phyloP scores from a whole-genome alignment of 2,329 filamentous ascomycete species.

The Chaetomiaceae sp. region DNA sequence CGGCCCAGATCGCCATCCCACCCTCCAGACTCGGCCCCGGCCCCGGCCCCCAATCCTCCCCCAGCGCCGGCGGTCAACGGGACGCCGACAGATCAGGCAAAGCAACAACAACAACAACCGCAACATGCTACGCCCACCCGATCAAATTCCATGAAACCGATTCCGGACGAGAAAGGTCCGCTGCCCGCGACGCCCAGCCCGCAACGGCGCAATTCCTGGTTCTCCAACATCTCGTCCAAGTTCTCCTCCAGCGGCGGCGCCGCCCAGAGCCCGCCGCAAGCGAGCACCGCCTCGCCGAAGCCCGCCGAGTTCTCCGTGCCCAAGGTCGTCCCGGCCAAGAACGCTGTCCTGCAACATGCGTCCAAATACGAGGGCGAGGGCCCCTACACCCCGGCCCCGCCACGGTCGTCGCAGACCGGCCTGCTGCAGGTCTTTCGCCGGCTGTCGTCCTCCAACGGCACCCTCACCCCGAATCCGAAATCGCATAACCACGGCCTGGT shows the following conservation, averaged over 20 bases:
- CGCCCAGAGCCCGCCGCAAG: conserved; percentile 29
- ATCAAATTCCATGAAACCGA: conserved; percentile 28
- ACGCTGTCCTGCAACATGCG: conserved; percentile 54
- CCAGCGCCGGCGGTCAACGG: conserved; percentile 9
- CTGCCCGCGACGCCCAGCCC: conserved; percentile 32
- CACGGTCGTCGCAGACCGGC: conserved; percentile 60
- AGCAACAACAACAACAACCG: too few relatives aligned
- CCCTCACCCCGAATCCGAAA: conserved; percentile 40
- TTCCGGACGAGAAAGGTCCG: conserved; percentile 30
- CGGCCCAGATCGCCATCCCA: conserved; percentile 27
- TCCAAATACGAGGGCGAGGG: conserved; percentile 51
- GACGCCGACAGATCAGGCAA: conserved; percentile 7
- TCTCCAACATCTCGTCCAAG: conserved; percentile 86
- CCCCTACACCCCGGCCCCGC: conserved; percentile 69
- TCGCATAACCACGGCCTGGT: conserved; percentile 62
- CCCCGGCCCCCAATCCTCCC: conserved; percentile 1
- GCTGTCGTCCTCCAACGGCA: conserved; percentile 61
- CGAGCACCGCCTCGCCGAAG: conserved; percentile 31
- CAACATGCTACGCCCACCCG: conserved; percentile 21
- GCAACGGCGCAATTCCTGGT: conserved; percentile 74
- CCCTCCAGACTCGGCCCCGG: conserved; percentile 14
- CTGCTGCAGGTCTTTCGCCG: conserved; percentile 80
- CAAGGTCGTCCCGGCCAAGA: conserved; percentile 45
- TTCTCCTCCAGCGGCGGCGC: conserved; percentile 60
- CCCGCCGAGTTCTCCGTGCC: conserved; percentile 42